Evolutionary conservation across 257 asterid species (phyloP).

Genomic region (Solanum okadae): DNA sequence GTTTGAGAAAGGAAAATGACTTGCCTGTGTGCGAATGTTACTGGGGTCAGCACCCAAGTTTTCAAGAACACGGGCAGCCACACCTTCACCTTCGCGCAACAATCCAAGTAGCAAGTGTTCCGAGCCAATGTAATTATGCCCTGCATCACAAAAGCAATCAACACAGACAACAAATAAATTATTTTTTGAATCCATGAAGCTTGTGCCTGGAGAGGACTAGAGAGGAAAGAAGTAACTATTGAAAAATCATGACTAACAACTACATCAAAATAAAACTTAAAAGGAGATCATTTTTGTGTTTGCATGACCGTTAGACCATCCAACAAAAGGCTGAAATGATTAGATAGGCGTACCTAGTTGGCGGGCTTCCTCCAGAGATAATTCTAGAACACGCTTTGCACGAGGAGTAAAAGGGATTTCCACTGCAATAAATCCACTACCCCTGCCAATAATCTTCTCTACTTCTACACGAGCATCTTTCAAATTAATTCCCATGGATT

Average conservation of each 20-base stretch:
- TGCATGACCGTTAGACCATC: not conserved
- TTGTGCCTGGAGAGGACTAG: not conserved
- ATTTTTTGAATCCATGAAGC: not conserved
- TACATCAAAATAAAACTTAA: not conserved
- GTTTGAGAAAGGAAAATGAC: not conserved
- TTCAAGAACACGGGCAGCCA: conserved; percentile 94
- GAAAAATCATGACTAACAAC: not conserved
- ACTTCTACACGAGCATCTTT: conserved; percentile 98
- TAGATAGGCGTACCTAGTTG: conserved; percentile 70
- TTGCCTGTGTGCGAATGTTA: conserved; percentile 84
- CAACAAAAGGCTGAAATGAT: not conserved
- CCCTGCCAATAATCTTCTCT: conserved; percentile 94
- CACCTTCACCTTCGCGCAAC: conserved; percentile 98
- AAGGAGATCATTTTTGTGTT: not conserved
- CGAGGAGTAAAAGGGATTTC: conserved; percentile 99
- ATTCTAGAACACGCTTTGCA: conserved; percentile 90
- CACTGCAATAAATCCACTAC: conserved; percentile 94
- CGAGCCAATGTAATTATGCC: conserved; percentile 97
- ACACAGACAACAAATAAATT: not conserved
- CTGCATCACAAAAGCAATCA: conserved; percentile 23
- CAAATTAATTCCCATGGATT: conserved; percentile 90
- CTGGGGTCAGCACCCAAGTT: conserved; percentile 90
- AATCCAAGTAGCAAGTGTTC: conserved; percentile 94
- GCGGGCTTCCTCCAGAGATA: conserved; percentile 95
- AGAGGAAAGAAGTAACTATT: not conserved